These are phyloP conservation scores for Salix brachista DNA, from an alignment of 345 rosid genomes.

Conservation along the genomic window DNA sequence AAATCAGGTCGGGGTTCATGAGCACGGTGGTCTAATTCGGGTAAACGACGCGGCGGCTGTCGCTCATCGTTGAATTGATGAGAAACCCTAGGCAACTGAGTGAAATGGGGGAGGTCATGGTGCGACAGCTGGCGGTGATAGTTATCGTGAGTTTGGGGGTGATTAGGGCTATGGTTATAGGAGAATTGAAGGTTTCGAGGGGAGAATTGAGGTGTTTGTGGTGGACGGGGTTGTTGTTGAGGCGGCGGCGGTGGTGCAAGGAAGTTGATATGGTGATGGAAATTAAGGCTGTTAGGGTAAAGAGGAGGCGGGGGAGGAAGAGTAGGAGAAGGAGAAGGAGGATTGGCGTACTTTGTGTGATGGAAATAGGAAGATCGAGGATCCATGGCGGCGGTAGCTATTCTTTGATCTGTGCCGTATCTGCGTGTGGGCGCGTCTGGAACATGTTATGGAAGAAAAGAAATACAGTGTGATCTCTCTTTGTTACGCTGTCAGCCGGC, in stretches of 20 bases:
- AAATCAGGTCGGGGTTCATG: conserved; percentile 7
- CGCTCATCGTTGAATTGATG: conserved; percentile 3
- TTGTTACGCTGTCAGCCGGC: not conserved
- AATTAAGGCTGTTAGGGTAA: not conserved
- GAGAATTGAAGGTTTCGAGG: not conserved
- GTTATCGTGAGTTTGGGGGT: not conserved
- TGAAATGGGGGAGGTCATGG: conserved; percentile 21
- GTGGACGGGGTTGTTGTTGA: too few species aligned
- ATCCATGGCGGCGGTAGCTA: not conserved
- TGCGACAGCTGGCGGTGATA: not conserved
- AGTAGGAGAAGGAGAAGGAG: not conserved
- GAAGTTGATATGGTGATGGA: not conserved
- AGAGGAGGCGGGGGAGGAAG: not conserved
- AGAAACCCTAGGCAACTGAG: conserved; percentile 25
- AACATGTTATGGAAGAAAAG: not conserved
- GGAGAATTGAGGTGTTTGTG: not conserved
- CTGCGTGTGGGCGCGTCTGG: not conserved
- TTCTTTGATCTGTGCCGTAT: not conserved
- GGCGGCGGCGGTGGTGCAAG: not conserved
- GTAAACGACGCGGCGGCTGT: conserved; percentile 4
- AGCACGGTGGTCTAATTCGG: conserved; percentile 5
- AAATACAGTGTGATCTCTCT: not conserved
- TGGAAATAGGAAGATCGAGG: not conserved
- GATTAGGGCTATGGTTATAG: conserved; percentile 14
- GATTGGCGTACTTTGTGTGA: not conserved